phyloP scores from a whole-genome alignment of 495 filamentous ascomycete genomes.

The Penicillium goetzii region DNA sequence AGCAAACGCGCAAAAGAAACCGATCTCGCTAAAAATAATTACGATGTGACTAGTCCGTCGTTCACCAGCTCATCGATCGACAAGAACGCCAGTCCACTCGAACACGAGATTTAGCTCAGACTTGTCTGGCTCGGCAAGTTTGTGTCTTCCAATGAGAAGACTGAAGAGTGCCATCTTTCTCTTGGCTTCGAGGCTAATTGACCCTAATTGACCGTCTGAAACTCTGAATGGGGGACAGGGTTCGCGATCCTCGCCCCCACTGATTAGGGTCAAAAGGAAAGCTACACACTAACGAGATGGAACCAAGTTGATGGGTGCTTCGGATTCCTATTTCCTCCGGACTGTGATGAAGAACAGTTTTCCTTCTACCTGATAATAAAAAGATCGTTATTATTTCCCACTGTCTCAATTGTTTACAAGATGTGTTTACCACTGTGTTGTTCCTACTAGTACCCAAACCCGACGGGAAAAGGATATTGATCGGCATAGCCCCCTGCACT shows the following conservation, averaged over 20 bases:
- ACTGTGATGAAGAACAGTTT: not conserved
- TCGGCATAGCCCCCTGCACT: constrained; percentile 4
- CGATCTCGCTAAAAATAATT: constrained; percentile 8
- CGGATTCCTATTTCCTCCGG: not conserved
- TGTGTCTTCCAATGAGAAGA: not conserved
- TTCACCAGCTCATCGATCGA: constrained; percentile 6
- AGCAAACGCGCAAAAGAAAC: not conserved
- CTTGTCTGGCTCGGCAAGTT: not conserved
- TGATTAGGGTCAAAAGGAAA: not conserved
- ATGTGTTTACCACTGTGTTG: not conserved
- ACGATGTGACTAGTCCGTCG: constrained; percentile 7
- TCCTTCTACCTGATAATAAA: not conserved
- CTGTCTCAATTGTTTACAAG: not conserved
- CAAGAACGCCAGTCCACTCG: not conserved
- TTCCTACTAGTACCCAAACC: not conserved
- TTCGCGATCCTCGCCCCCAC: constrained; percentile 1
- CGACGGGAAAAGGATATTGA: no score
- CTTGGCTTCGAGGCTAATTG: not conserved
- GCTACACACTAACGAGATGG: not conserved
- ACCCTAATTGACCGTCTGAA: not conserved
- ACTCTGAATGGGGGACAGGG: not conserved
- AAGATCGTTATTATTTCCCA: not conserved
- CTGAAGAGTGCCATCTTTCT: not conserved
- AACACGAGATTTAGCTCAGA: constrained; percentile 8
- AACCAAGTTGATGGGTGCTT: not conserved